Base-by-base conservation (phyloP, 208 protist species). In the Wallacemonas collosoma region DNA sequence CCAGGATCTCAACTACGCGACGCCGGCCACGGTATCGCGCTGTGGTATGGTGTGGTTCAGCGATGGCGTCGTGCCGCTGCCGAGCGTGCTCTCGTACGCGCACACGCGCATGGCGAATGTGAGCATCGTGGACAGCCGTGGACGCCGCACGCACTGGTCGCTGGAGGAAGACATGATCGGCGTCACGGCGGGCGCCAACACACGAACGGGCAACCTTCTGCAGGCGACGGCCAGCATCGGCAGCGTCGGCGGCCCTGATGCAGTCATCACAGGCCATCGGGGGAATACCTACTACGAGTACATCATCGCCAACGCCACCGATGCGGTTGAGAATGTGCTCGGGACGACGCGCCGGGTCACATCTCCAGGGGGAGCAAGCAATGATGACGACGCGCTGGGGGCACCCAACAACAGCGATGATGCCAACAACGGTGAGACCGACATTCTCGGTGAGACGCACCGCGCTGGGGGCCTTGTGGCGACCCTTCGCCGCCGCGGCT, bases 1-100 rank as follows among this genome's bases (percentile, higher is more conserved):
- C 45, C 88, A 99, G 71, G 86, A 99, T 71, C 85, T 99, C 36
- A 93, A 90, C 68, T 98, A 97, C 77, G 98, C 99, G 15, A 99
- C 98, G 5, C 94, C 98, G 2, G 99, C 99, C 53, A 99, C 99
- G 0, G 98, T 99, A 1, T 98, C 93, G 6, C 95, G 99, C 47
- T 99, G 98, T 80, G 98, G 98, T 66, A 99, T 99, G 98, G 86
- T 99, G 39, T 99, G 98, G 98, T 99, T 99, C 83, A 97, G 82
- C 72, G 96, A 98, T 53, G 96, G 98, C 56, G 91, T 93, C 56
- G 97, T 99, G 75, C 83, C 98, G 41, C 88, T 98, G 39, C 60
- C 91, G 9, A 84, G 90, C 54, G 71, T 95, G 51, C 79, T 97
- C 40, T 61, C 75, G 36, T 85, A 82, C 75, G 73, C 81, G 2